Evolutionary conservation across 257 asterid species (phyloP), one percentile per base, ranked within the genome.

Genomic region (Rubia yunnanensis): DNA sequence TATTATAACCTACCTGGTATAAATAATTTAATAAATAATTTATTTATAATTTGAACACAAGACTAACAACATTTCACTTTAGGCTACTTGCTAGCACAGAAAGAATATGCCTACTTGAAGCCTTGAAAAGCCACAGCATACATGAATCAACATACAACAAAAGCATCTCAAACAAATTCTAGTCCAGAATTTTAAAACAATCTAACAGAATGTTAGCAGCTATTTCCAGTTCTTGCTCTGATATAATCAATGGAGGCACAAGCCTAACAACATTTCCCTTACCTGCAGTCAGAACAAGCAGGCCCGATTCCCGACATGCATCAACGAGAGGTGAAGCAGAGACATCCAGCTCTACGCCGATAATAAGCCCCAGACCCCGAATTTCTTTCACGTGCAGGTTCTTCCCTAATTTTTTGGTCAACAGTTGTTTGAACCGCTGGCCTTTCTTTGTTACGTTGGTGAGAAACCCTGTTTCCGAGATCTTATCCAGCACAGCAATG

Each of bases 211-310:
- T 84, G 66, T 80, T 79, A 66, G 73, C 84, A 11, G 95, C 99
- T 60, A 49, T 67, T 17, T 77, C 85, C 69, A 94, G 60, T 74
- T 94, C 96, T 68, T 86, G 75, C 82, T 76, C 80, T 0, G 94
- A 79, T 53, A 94, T 86, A 34, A 85, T 77, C 86, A 94, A 76
- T 1, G 99, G 99, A 0, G 96, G 99, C 46, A 88, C 97, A 23
- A 94, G 83, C 81, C 96, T 76, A 36, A 90, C 85, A 1, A 88
- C 89, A 10, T 94, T 94, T 24, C 98, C 99, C 77, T 90, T 94
- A 17, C 98, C 99, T 0, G 99, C 96, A 1, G 96, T 90, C 70
- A 94, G 67, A 31, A 94, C 73, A 28, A 94, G 95, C 65, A 94
- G 98, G 7, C 99, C 96, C 0, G 88, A 76, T 35, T 79, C 56